These are phyloP conservation scores for Craspedostauros australis DNA, from an alignment of 108 stramenopile genomes.

Conservation along the genomic window DNA sequence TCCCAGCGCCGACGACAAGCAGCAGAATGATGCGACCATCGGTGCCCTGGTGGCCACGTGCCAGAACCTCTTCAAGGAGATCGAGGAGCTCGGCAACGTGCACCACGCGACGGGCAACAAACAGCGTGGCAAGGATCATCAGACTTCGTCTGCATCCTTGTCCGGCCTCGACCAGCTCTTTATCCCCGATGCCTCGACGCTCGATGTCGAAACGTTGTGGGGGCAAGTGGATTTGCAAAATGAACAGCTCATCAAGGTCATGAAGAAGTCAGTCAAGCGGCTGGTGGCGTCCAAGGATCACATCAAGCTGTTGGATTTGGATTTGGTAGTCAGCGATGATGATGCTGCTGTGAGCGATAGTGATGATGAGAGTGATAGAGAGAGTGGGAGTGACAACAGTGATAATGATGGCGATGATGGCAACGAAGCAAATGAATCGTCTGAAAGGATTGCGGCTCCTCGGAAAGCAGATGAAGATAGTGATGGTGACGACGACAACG, in stretches of 20 bases:
- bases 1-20: neutral
- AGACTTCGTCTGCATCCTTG: neutral
- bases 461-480: conserved; percentile 1
- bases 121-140: neutral
- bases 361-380: conserved; percentile 35
- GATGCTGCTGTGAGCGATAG: conserved; percentile 12
- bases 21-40: neutral
- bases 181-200: neutral
- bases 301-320: conserved; percentile 38
- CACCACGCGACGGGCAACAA: conserved; percentile 2
- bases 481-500: conserved; percentile 41
- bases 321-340: conserved; percentile 10
- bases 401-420: conserved; percentile 3
- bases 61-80: conserved; percentile 18
- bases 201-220: conserved; percentile 87
- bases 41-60: conserved; percentile 10
- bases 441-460: conserved; percentile 37
- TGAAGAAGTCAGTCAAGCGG: conserved; percentile 52
- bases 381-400: too few relatives aligned
- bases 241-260: conserved; percentile 47
- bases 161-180: conserved; percentile 16
- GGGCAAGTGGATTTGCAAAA: conserved; percentile 90
- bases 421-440: conserved; percentile 14
- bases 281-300: conserved; percentile 32
- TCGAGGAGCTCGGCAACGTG: conserved; percentile 14